phyloP scores from a whole-genome alignment of 2,329 filamentous ascomycete species.

The Akanthomyces muscarius region DNA sequence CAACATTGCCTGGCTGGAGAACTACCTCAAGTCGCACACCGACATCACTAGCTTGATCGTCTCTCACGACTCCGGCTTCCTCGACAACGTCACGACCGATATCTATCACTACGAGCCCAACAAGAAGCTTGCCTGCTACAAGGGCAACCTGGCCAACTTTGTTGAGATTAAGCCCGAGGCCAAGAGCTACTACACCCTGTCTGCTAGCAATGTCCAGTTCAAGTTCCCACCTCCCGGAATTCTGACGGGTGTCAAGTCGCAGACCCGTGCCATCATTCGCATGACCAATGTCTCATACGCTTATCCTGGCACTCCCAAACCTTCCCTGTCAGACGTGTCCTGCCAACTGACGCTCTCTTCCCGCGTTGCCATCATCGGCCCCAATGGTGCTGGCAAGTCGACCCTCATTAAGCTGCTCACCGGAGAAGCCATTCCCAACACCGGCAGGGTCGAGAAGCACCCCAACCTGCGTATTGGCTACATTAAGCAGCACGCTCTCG shows the following conservation, averaged over 20 bases:
- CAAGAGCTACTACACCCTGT: conserved; percentile 97
- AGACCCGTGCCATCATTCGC: conserved; percentile 88
- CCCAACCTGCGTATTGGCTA: conserved; percentile 98
- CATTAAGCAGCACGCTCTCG: conserved; percentile 98
- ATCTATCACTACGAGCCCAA: conserved; percentile 96
- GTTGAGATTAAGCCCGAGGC: conserved; percentile 88
- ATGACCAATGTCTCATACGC: conserved; percentile 90
- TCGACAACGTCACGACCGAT: conserved; percentile 96
- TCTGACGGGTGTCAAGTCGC: conserved; percentile 88
- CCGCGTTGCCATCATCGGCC: conserved; percentile 91
- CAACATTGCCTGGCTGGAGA: conserved; percentile 93
- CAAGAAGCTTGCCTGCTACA: conserved; percentile 90
- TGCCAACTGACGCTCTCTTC: conserved; percentile 86
- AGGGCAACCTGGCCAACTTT: conserved; percentile 77
- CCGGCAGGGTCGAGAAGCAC: conserved; percentile 92
- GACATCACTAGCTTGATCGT: conserved; percentile 98
- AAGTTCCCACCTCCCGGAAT: conserved; percentile 97
- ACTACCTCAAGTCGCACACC: conserved; percentile 91
- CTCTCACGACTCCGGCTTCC: conserved; percentile 95
- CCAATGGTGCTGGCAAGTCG: conserved; percentile 96
- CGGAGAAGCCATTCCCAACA: conserved; percentile 79
- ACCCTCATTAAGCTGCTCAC: conserved; percentile 97
- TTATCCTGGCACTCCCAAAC: conserved; percentile 87
- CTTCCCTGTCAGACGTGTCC: conserved; percentile 82
- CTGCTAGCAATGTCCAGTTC: conserved; percentile 84